phyloP scores from a whole-genome alignment of 2,329 filamentous ascomycete species.

The Simplicillium aogashimaense region DNA sequence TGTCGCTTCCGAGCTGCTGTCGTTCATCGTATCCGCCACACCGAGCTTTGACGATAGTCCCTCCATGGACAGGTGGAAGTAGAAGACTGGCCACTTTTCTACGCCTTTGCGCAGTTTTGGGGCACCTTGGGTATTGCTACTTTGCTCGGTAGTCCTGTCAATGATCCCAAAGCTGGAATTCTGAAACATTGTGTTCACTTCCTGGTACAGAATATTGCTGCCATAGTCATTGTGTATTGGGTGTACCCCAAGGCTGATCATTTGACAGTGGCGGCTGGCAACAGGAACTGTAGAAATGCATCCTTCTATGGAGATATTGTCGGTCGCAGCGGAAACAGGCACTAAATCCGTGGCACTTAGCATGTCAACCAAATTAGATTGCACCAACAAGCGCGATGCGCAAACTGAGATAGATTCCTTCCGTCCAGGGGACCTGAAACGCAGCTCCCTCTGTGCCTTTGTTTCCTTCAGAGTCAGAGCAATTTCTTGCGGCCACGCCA shows the following conservation, averaged over 20 bases:
- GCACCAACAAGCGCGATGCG: conserved; percentile 45
- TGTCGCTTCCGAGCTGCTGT: conserved; percentile 20
- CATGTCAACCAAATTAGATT: conserved; percentile 53
- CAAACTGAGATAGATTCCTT: conserved; percentile 11
- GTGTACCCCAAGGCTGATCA: conserved; percentile 67
- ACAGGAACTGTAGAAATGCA: conserved; percentile 62
- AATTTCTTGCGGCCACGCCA: conserved; percentile 54
- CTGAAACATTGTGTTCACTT: conserved; percentile 67
- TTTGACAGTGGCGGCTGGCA: conserved; percentile 65
- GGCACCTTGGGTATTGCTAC: conserved; percentile 2
- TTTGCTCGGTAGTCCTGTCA: conserved; percentile 30
- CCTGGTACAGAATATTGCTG: conserved; percentile 61
- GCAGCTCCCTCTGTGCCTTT: conserved; percentile 22
- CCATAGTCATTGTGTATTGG: conserved; percentile 49
- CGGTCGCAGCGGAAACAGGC: conserved; percentile 54
- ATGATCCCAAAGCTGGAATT: conserved; percentile 65
- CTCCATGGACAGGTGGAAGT: conserved; percentile 49
- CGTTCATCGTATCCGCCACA: conserved; percentile 23
- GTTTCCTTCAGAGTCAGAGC: conserved; percentile 50
- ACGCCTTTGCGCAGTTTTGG: conserved; percentile 50
- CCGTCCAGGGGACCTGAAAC: conserved; percentile 20
- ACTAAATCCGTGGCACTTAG: conserved; percentile 54
- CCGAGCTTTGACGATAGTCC: conserved; percentile 19
- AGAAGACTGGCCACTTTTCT: conserved; percentile 86
- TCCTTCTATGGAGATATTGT: conserved; percentile 53